Evolutionary conservation across 1,284 basidiomycete species (phyloP), one percentile per base, ranked within the genome.

Genomic region (Cryptococcus floricola): DNA sequence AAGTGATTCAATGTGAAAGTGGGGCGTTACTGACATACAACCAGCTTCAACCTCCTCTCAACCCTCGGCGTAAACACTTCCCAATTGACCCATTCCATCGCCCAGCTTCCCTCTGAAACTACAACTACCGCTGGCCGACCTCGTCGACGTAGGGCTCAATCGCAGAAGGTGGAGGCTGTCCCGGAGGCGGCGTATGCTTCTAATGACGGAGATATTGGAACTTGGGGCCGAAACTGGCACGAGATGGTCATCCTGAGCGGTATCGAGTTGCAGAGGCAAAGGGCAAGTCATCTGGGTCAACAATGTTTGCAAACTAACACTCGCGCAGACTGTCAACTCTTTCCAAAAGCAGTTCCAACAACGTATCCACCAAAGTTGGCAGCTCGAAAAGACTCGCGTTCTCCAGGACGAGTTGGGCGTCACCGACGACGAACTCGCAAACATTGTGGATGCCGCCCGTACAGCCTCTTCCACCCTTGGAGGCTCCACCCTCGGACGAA

Each of bases 221-320:
- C 69, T 1, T 75, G 73, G 73, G 71, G 70, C 0, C 63, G 73
- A 49, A 75, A 75, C 55, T 74, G 69, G 70, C 73, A 75, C 58
- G 73, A 75, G 63, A 75, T 70, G 70, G 66, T 73, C 25, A 75
- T 75, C 25, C 64, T 75, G 8, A 66, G 65, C 47, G 73, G 73
- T 10, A 75, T 75, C 43, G 73, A 75, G 53, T 56, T 67, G 28
- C 73, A 75, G 62, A 54, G 73, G 19, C 70, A 74, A 60, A 65
- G 65, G 57, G 72, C 71, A 25, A 60, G 65, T 39, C 14, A 19
- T 18, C 25, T 23, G 23, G 7, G n/a, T 43, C 27, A 48, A 2
- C 9, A 4, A 19, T 38, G 48, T 25, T 14, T 34, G 12, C 41
- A 42, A 42, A 42, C 41, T 42, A 23, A 42, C 19, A 25, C 44